Evolutionary conservation across 306 rosid genomes (phyloP), one percentile per base, ranked within the genome.

Genomic region (Castanospermum australe): DNA sequence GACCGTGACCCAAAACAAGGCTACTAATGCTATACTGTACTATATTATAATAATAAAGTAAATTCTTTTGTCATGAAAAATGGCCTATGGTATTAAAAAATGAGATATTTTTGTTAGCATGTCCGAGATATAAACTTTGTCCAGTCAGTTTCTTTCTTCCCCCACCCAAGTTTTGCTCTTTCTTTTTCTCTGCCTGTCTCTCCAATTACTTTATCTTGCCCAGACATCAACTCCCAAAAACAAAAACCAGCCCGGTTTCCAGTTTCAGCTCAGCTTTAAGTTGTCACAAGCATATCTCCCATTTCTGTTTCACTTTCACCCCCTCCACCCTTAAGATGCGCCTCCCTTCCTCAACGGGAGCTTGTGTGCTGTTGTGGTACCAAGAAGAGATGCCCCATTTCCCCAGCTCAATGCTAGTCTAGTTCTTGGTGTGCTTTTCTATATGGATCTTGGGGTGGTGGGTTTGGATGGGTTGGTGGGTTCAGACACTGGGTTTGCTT

Each of bases 361-460:
- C 32, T 54, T 80, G 80, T 64, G 62, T 82, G 35, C 52, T 35
- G 48, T 61, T 76, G 67, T 69, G 59, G 22, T 54, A 65, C 52
- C 48, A 2, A 28, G 33, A 82, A 73, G 66, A 85, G 63, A 79
- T 82, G 87, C 44, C 77, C 33, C 83, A 73, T 88, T 70, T 54
- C 63, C 30, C 44, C 70, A 71, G 36, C 69, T 77, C 73, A 56
- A 82, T 35, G 35, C 51, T 61, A 50, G 57, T 74, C 51, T 81
- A 73, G 79, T 25, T 38, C 2, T 9, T 8, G 28, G 33, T 51
- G 59, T 66, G 20, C 17, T 65, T 78, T 44, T 68, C 62, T 42
- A 25, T 17, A 91, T 91, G 98, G 99, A 95, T 93, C 89, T 93
- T 85, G 92, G 93, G 59, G 86, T 78, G 61, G 83, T 88, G 86